A percentile compares a stretch with the other conserved stretches of the same genome.
Conservation (phyloP, 768 basidiomycete genomes). For the Sarcodon aspratus region DNA sequence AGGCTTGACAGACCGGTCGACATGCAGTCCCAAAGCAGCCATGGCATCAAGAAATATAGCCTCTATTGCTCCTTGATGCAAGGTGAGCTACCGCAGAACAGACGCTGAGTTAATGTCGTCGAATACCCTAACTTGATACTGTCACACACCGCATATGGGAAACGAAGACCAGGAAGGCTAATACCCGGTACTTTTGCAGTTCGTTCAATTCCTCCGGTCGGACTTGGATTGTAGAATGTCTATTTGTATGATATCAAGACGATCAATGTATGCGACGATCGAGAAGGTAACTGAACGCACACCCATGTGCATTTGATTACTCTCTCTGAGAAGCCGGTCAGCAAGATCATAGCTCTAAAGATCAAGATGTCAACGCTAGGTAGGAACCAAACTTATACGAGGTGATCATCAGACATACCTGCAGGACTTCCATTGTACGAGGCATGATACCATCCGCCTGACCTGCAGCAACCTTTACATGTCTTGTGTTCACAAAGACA, state of each 20-base stretch:
- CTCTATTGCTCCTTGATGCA: constrained; percentile 59
- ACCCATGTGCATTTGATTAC: constrained; percentile 57
- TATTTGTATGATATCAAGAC: constrained; percentile 12
- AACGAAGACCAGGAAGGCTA: constrained; percentile 49
- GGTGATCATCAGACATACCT: constrained; percentile 19
- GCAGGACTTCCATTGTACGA: constrained; percentile 40
- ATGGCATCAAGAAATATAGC: constrained; percentile 47
- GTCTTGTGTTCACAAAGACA: no score
- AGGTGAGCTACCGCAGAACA: constrained; percentile 28
- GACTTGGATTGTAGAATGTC: constrained; percentile 68
- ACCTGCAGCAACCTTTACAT: constrained; percentile 27
- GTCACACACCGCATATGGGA: constrained; percentile 52
- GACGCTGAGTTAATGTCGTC: background rate
- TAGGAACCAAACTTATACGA: background rate
- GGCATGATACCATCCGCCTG: constrained; percentile 49
- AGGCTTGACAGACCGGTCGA: constrained; percentile 40
- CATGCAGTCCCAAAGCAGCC: constrained; percentile 30
- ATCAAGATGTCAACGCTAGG: background rate
- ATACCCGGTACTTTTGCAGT: constrained; percentile 54
- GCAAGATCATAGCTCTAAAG: constrained; percentile 67
- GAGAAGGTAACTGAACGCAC: constrained; percentile 25
- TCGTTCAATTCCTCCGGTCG: constrained; percentile 52
- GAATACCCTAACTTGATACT: background rate
- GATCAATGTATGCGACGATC: background rate
- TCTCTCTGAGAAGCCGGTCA: constrained; percentile 49